A percentile compares a stretch with the other conserved stretches of the same genome.
These are phyloP conservation scores for Fusarium pilosicola DNA, from an alignment of 2,329 filamentous ascomycete species.

Conservation along the genomic window DNA sequence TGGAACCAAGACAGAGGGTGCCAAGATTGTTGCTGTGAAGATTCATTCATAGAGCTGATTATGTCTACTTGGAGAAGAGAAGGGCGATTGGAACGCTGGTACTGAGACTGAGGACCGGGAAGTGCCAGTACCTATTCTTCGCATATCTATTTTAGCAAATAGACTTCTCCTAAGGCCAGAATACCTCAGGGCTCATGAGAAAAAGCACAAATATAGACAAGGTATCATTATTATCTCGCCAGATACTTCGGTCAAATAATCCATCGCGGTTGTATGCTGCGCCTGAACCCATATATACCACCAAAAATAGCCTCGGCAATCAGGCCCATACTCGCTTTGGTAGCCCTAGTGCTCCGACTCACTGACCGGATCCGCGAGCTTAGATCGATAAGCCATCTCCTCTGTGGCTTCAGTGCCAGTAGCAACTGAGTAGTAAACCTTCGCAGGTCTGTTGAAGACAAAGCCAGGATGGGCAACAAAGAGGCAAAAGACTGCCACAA, in stretches of 20 bases:
- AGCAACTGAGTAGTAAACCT: conserved; percentile 5
- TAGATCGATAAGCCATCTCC: not conserved
- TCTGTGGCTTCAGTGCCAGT: not conserved
- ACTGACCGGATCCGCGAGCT: not conserved
- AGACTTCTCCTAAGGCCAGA: too few species aligned
- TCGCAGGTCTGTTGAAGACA: not conserved
- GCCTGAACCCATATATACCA: fast-evolving
- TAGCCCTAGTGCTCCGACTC: not conserved
- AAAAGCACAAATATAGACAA: not conserved
- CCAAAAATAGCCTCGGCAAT: too few species aligned
- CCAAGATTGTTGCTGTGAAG: conserved; percentile 34
- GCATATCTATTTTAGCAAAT: not conserved
- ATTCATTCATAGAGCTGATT: not conserved
- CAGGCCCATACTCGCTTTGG: not conserved
- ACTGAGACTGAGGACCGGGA: not conserved
- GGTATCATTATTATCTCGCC: not conserved
- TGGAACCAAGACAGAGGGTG: conserved; percentile 29
- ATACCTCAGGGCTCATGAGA: fast-evolving
- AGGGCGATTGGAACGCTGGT: too few species aligned
- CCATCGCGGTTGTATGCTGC: fast-evolving
- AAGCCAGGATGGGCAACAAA: conserved; percentile 15
- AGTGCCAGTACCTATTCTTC: not conserved
- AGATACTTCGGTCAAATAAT: not conserved
- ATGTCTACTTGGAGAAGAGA: not conserved
- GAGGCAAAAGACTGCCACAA: conserved; percentile 19